Conservation (phyloP, 2,329 filamentous ascomycete species). For the Colletotrichum spaethianum region DNA sequence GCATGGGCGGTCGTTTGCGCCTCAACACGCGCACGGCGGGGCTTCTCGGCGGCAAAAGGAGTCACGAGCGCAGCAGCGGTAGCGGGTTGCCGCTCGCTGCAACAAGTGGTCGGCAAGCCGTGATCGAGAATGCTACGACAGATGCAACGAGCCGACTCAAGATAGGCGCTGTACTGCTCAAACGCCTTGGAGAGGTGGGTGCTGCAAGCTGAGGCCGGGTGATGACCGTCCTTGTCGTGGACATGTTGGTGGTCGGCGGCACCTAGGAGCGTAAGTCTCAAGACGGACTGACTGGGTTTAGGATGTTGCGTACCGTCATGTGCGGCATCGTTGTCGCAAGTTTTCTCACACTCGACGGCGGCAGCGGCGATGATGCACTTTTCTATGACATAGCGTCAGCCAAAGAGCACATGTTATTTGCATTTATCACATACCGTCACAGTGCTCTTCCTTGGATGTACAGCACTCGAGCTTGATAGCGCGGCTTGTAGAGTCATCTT, state of each 20-base stretch:
- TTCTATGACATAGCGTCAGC: constrained; percentile 44
- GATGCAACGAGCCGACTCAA: constrained; percentile 55
- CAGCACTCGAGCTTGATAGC: constrained; percentile 46
- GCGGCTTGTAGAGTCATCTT: constrained; percentile 31
- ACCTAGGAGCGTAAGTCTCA: constrained; percentile 17
- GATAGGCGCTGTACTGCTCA: constrained; percentile 52
- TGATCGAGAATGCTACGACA: constrained; percentile 52
- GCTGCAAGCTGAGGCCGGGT: constrained; percentile 48
- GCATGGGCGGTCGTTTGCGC: constrained; percentile 33
- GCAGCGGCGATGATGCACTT: constrained; percentile 51
- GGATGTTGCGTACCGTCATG: constrained; percentile 44
- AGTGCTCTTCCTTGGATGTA: constrained; percentile 46
- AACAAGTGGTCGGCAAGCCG: constrained; percentile 48
- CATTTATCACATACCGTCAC: constrained; percentile 43
- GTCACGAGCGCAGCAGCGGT: constrained; percentile 17
- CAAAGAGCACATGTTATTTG: not conserved
- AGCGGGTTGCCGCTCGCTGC: constrained; percentile 38
- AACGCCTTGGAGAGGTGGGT: constrained; percentile 52
- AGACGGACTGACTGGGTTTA: constrained; percentile 12
- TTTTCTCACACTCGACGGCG: constrained; percentile 49
- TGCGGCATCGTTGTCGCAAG: constrained; percentile 45
- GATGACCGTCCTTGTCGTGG: constrained; percentile 48
- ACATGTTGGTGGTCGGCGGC: constrained; percentile 45
- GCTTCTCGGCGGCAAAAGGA: constrained; percentile 6
- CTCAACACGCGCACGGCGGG: not conserved